phyloP scores from a whole-genome alignment of 768 basidiomycete species.

The Trametes gibbosa region DNA sequence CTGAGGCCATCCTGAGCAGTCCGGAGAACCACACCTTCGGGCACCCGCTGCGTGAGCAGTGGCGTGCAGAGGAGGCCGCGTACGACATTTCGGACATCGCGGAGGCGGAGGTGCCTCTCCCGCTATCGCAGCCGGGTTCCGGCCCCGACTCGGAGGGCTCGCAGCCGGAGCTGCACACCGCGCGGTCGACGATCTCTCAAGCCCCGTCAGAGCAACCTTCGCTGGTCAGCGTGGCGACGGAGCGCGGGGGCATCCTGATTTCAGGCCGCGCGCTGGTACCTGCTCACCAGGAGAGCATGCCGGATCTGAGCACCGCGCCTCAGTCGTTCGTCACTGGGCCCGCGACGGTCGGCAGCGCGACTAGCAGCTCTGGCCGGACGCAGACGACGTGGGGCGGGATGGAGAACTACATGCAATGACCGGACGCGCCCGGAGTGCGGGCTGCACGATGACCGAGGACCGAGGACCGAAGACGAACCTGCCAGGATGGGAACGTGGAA shows the following conservation, averaged over 20 bases:
- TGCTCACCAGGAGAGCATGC: constrained; percentile 37
- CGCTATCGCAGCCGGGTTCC: constrained; percentile 5
- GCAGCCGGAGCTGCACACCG: constrained; percentile 20
- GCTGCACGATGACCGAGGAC: background rate
- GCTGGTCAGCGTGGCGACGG: constrained; percentile 18
- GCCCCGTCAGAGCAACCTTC: constrained; percentile 19
- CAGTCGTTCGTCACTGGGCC: constrained; percentile 69
- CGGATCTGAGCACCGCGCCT: constrained; percentile 67
- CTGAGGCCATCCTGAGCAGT: constrained; percentile 45
- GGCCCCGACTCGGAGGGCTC: constrained; percentile 1
- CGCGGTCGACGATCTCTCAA: constrained; percentile 24
- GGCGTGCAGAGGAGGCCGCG: constrained; percentile 28
- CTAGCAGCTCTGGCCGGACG: constrained; percentile 48
- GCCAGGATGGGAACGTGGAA: background rate
- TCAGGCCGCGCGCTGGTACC: constrained; percentile 19
- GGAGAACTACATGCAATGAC: constrained; percentile 31
- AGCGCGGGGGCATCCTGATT: constrained; percentile 27
- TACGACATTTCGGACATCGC: constrained; percentile 21
- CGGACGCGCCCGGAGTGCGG: constrained; percentile 10
- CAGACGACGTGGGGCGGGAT: constrained; percentile 48
- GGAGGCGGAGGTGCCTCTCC: constrained; percentile 20
- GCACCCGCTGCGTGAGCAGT: constrained; percentile 45
- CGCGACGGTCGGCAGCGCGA: constrained; percentile 53
- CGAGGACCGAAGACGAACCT: no score
- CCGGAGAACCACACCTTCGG: constrained; percentile 79